These are phyloP conservation scores for Solanum medicagineum DNA, from an alignment of 257 asterid genomes.

Conservation along the genomic window DNA sequence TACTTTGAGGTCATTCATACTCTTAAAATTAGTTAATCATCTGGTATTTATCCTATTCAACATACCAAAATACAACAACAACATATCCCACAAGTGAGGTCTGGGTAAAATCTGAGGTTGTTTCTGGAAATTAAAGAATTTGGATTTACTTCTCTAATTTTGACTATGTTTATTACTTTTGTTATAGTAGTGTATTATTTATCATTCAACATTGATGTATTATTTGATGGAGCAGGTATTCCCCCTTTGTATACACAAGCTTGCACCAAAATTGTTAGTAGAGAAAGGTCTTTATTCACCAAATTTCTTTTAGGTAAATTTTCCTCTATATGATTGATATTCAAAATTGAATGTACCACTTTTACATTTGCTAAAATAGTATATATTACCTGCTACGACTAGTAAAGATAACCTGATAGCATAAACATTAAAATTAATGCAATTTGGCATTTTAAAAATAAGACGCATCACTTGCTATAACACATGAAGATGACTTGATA, in stretches of 20 bases:
- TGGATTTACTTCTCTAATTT: neutral
- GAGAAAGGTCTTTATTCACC: neutral
- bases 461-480: neutral
- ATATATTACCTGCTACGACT: neutral
- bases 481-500: neutral
- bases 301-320: neutral
- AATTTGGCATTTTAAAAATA: neutral
- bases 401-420: neutral
- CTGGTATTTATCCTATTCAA: neutral
- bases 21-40: neutral
- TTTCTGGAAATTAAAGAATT: too few relatives aligned
- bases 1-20: neutral
- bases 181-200: too few relatives aligned
- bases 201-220: too few relatives aligned
- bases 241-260: neutral
- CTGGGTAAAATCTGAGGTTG: too few relatives aligned
- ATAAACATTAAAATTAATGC: neutral
- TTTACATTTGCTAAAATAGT: neutral
- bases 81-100: too few relatives aligned
- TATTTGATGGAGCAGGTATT: neutral
- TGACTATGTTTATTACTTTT: neutral
- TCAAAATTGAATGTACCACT: neutral
- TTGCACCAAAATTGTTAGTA: neutral
- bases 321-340: neutral
- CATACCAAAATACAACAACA: neutral